These are phyloP conservation scores for Claviceps sorghi DNA, from an alignment of 2,329 filamentous ascomycete species.

Conservation along the genomic window DNA sequence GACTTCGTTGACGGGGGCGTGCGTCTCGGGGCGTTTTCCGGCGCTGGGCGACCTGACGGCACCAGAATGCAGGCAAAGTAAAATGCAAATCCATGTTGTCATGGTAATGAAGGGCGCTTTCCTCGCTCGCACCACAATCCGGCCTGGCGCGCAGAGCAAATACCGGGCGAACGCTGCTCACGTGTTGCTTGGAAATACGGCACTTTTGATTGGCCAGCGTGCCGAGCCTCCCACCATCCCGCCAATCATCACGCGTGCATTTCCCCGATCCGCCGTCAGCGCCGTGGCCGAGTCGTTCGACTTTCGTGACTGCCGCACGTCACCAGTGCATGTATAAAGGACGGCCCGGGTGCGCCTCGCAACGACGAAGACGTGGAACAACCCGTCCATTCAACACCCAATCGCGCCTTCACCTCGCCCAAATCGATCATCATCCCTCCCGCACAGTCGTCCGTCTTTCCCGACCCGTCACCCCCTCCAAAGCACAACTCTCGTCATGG, in stretches of 20 bases:
- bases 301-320: neutral
- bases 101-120: too few species aligned
- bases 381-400: neutral
- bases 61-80: too few species aligned
- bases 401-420: neutral
- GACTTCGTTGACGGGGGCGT: too few species aligned
- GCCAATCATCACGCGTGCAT: constrained; percentile 1
- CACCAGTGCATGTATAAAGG: constrained; percentile 1
- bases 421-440: neutral
- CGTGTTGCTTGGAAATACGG: neutral
- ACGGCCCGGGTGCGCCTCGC: neutral
- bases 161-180: too few species aligned
- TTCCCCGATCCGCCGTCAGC: neutral
- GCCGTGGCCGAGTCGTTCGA: neutral
- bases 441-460: neutral
- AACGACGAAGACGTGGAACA: neutral
- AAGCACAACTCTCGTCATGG: constrained; percentile 15
- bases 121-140: too few species aligned
- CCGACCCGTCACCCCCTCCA: neutral
- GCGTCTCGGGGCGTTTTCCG: too few species aligned
- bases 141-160: too few species aligned
- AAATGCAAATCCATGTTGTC: too few species aligned
- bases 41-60: too few species aligned
- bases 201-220: neutral
- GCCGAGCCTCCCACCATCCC: neutral